A percentile compares a stretch with the other conserved stretches of the same genome.
phyloP scores from a whole-genome alignment of 805 yeast species.

The Brettanomyces anomalus region DNA sequence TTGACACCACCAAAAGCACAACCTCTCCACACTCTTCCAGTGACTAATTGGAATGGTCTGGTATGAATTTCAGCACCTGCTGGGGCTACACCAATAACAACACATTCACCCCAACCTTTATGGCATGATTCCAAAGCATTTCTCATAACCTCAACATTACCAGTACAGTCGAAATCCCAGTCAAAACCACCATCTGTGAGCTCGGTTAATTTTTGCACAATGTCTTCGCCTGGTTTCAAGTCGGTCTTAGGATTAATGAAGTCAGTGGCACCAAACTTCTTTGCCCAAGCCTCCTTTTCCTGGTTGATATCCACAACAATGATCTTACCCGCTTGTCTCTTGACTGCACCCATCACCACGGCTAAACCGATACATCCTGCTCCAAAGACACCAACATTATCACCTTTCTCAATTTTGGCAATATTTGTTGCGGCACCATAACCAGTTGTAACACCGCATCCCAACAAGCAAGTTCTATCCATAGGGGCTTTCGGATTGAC shows the following conservation, averaged over 20 bases:
- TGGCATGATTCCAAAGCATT: constrained; percentile 94
- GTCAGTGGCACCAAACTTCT: constrained; percentile 90
- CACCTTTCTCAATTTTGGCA: constrained; percentile 85
- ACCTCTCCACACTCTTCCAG: constrained; percentile 98
- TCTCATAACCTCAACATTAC: constrained; percentile 93
- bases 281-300: constrained; percentile 77
- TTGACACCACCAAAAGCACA: constrained; percentile 99
- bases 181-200: constrained; percentile 97
- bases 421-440: constrained; percentile 96
- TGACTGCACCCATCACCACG: constrained; percentile 89
- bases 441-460: constrained; percentile 98
- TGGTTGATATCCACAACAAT: constrained; percentile 85
- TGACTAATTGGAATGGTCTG: constrained; percentile 97
- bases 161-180: constrained; percentile 95
- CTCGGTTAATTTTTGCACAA: constrained; percentile 76
- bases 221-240: constrained; percentile 61
- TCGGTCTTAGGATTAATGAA: constrained; percentile 73
- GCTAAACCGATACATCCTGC: constrained; percentile 97
- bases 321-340: constrained; percentile 71
- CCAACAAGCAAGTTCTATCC: constrained; percentile 85
- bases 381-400: constrained; percentile 93
- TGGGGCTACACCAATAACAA: constrained; percentile 96
- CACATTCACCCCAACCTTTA: constrained; percentile 98
- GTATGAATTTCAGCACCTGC: constrained; percentile 96
- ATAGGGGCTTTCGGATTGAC: constrained; percentile 76